Conservation (phyloP, 2,329 filamentous ascomycete species). For the Trichoderma brevicompactum region DNA sequence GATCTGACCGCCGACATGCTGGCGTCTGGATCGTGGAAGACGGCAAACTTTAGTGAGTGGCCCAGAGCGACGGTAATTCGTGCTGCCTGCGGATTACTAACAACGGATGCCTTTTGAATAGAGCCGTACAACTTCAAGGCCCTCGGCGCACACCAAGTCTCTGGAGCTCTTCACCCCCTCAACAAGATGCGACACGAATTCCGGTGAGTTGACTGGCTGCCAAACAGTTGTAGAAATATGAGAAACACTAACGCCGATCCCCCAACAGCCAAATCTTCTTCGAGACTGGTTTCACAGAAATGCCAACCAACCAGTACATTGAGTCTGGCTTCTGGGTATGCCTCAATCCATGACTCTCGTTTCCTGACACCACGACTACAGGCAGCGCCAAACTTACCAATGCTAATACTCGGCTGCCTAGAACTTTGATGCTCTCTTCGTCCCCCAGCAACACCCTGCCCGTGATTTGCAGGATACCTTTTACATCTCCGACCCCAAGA, state of each 20-base stretch:
- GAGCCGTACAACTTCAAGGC: slow-evolving; percentile 77
- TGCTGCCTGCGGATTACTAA: neutral
- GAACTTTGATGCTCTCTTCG: slow-evolving; percentile 96
- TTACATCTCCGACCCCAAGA: slow-evolving; percentile 89
- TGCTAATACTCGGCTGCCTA: neutral
- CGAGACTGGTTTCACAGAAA: slow-evolving; percentile 98
- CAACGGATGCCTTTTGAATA: neutral
- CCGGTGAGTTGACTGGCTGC: slow-evolving; percentile 48
- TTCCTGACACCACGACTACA: neutral
- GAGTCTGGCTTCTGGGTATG: slow-evolving; percentile 89
- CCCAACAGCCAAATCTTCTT: slow-evolving; percentile 80
- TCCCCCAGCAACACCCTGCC: slow-evolving; percentile 96
- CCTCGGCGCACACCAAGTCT: slow-evolving; percentile 63
- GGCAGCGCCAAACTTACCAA: too few species aligned
- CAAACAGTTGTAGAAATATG: rapidly evolving
- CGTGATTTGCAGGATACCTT: slow-evolving; percentile 98
- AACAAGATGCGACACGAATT: slow-evolving; percentile 97
- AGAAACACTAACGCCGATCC: neutral
- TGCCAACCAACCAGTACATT: slow-evolving; percentile 92
- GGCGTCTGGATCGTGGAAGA: slow-evolving; percentile 86
- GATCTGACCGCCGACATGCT: slow-evolving; percentile 96
- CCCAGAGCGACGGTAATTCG: slow-evolving; percentile 39
- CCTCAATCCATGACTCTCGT: neutral
- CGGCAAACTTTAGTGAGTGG: slow-evolving; percentile 73
- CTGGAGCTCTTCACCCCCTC: slow-evolving; percentile 69